These are phyloP conservation scores for Buddleja alternifolia DNA, from an alignment of 257 asterid genomes.

Conservation along the genomic window DNA sequence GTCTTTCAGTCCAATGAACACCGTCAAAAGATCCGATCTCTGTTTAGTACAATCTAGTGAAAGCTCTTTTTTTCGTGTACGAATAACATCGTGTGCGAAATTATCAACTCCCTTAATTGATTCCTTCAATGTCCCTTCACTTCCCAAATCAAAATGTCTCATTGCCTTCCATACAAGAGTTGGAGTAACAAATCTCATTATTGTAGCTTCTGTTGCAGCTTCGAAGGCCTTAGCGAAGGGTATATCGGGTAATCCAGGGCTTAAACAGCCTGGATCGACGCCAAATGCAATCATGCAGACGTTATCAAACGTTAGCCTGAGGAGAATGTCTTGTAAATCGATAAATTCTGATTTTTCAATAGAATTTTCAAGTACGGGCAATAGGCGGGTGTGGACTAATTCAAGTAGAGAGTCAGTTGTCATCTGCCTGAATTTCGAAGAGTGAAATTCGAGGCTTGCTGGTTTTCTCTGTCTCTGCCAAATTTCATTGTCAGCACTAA, in stretches of 20 bases:
- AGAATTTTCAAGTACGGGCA: conserved; percentile 71
- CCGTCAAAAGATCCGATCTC: conserved; percentile 33
- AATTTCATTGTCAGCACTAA: conserved; percentile 73
- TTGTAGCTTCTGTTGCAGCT: conserved; percentile 84
- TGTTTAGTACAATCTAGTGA: conserved; percentile 23
- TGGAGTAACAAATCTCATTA: conserved; percentile 70
- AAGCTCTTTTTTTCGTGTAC: conserved; percentile 71
- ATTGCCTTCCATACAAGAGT: conserved; percentile 76
- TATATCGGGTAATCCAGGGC: conserved; percentile 76
- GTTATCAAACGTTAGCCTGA: conserved; percentile 84
- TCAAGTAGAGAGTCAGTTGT: conserved; percentile 72
- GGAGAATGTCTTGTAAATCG: conserved; percentile 77
- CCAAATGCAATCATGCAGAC: conserved; percentile 98
- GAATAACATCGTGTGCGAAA: conserved; percentile 74
- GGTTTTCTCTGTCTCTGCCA: conserved; percentile 87
- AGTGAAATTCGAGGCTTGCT: conserved; percentile 87
- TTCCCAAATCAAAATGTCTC: conserved; percentile 59
- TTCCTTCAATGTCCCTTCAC: conserved; percentile 56
- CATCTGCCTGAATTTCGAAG: conserved; percentile 68
- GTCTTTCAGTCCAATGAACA: not conserved
- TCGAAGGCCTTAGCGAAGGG: conserved; percentile 88
- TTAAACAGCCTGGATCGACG: conserved; percentile 86
- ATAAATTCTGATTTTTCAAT: conserved; percentile 27
- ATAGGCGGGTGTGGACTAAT: conserved; percentile 71
- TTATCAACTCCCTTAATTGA: conserved; percentile 66